Base-by-base conservation (phyloP, 208 protist species). In the Balamuthia mandrillaris region DNA sequence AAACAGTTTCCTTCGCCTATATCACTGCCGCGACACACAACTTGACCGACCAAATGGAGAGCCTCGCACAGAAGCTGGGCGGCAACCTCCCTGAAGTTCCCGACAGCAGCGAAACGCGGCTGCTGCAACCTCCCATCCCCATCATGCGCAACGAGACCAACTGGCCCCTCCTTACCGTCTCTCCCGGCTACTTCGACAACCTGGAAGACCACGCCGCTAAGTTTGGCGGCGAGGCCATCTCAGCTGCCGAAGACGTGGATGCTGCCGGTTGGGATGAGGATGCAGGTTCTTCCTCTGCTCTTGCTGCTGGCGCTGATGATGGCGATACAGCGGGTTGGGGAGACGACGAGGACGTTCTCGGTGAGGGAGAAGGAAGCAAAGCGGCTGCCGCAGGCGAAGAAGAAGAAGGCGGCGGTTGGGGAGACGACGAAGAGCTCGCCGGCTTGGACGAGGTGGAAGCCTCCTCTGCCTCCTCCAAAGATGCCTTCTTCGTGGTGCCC, bases 21-120 rank as follows among this genome's bases (percentile, higher is more conserved):
- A 31, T 93, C 3, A 94, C 94, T 0, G 95, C 96, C 5, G 81
- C 88, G 21, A 97, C 95, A 27, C 88, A 98, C 86, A 95, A 95
- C 35, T 85, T 98, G 1, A 79, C 89, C 16, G 96, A 98, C 45
- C 81, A 96, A 6, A 95, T 93, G 16, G 87, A 90, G 37, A 16
- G 52, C 24, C 78, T 96, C 39, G 77, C 90, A 9, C 49, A 84
- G 18, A 70, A 89, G 29, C 75, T 86, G 16, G 45, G 21, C 10
- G 44, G 52, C 0, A 47, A 88, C 24, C n/a, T 85, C 35, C 74
- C 81, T 3, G 24, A 18, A 18, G 65, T 85, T 5, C 75, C 75
- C 29, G 52, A 65, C 9, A 39, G 7, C 4, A 41, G 21, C 24
- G 66, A n/a, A 35, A 77, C 66, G 39, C 42, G 45, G 27, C 75